phyloP scores from a whole-genome alignment of 306 rosid species.

The Vigna reflexopilosa region DNA sequence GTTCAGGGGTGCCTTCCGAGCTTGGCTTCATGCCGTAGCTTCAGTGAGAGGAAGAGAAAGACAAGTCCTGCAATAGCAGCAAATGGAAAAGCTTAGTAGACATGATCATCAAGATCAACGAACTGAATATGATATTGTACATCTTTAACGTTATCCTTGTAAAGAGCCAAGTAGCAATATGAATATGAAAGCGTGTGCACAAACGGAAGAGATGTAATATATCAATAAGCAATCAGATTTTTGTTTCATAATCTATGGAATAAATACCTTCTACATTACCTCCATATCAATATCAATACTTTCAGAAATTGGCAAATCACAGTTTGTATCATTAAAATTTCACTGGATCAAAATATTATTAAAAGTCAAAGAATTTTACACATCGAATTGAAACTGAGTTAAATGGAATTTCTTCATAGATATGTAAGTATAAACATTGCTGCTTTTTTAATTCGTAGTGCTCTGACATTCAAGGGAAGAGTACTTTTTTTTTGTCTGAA shows the following conservation, averaged over 20 bases:
- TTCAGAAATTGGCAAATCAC: background rate
- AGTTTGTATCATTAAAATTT: too few species aligned
- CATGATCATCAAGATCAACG: conserved; percentile 23
- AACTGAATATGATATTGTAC: conserved; percentile 45
- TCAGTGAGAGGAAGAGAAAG: conserved; percentile 75
- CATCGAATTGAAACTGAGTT: too few species aligned
- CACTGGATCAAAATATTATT: too few species aligned
- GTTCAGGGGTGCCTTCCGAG: conserved; percentile 79
- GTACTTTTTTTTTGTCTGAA: too few species aligned
- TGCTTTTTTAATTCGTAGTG: too few species aligned
- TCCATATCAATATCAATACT: background rate
- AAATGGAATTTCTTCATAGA: too few species aligned
- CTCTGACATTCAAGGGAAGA: too few species aligned
- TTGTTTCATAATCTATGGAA: background rate
- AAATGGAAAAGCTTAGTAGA: conserved; percentile 47
- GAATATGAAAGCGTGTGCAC: conserved; percentile 46
- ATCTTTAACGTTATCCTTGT: conserved; percentile 46
- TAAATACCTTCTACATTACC: background rate
- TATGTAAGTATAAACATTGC: too few species aligned
- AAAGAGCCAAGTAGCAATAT: conserved; percentile 46
- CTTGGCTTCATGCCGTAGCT: conserved; percentile 75
- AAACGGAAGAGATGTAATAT: conserved; percentile 32
- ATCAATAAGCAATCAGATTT: conserved; percentile 38
- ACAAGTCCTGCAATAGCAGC: conserved; percentile 67
- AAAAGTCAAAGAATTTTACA: too few species aligned